Conservation (phyloP, 2,329 filamentous ascomycete species). For the Aureobasidium sp. region DNA sequence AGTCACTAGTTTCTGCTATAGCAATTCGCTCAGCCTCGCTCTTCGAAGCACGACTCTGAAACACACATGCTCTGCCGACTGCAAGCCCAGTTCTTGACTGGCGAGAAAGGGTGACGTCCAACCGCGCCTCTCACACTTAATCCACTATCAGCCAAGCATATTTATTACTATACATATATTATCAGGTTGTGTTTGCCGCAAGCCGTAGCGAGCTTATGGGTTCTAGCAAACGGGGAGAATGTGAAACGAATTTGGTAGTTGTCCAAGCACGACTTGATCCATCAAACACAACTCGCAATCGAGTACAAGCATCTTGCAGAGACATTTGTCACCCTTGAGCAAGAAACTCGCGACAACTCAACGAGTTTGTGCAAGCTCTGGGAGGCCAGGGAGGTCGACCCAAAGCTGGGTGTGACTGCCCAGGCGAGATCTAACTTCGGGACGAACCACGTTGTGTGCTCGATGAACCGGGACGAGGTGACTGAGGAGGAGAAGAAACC, state of each 20-base stretch:
- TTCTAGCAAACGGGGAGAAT: too few species aligned
- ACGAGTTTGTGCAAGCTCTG: too few species aligned
- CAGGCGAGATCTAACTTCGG: too few species aligned
- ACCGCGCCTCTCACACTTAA: not conserved
- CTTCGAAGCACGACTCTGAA: not conserved
- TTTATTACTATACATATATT: not conserved
- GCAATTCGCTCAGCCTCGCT: slow-evolving; percentile 1
- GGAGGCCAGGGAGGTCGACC: too few species aligned
- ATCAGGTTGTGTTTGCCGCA: not conserved
- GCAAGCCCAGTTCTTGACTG: not conserved
- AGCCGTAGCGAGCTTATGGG: not conserved
- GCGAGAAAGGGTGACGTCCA: not conserved
- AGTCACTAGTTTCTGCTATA: slow-evolving; percentile 6
- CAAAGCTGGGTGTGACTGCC: too few species aligned
- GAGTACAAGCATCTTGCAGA: not conserved
- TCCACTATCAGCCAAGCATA: not conserved
- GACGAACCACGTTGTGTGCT: too few species aligned
- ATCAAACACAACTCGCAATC: not conserved
- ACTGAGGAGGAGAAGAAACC: too few species aligned
- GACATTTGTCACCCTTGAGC: too few species aligned
- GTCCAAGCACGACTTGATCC: too few species aligned
- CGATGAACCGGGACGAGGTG: too few species aligned
- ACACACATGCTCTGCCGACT: not conserved
- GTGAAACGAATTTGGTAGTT: too few species aligned
- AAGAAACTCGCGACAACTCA: too few species aligned